A percentile compares a stretch with the other conserved stretches of the same genome.
Conservation (phyloP, 805 yeast species). For the Yamadazyma endophytica region DNA sequence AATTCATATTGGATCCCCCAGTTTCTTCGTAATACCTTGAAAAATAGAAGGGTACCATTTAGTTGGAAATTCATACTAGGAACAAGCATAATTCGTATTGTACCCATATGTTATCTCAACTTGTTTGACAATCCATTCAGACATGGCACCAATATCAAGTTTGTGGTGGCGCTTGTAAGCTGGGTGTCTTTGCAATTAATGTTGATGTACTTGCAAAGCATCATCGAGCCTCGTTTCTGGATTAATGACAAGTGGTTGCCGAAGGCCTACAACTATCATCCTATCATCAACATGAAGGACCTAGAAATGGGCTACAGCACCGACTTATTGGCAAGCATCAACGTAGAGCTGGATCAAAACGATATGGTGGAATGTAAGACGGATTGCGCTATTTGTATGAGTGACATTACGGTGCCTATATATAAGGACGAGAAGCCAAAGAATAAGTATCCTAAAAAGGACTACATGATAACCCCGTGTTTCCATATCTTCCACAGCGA, state of each 20-base stretch:
- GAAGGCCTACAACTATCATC: constrained; percentile 83
- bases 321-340: constrained; percentile 41
- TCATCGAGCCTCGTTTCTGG: constrained; percentile 79
- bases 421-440: constrained; percentile 8
- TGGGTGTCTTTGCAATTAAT: constrained; percentile 64
- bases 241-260: constrained; percentile 71
- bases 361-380: constrained; percentile 41
- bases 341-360: constrained; percentile 10
- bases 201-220: constrained; percentile 57
- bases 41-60: constrained; percentile 63
- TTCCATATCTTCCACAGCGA: constrained; percentile 82
- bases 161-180: constrained; percentile 40
- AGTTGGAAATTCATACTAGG: constrained; percentile 75
- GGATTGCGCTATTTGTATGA: constrained; percentile 92
- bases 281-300: constrained; percentile 53
- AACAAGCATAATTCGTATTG: constrained; percentile 54
- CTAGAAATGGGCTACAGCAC: constrained; percentile 59
- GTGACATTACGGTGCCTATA: constrained; percentile 59
- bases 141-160: constrained; percentile 57
- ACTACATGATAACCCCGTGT: constrained; percentile 87
- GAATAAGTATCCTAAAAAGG: constrained; percentile 23
- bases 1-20: constrained; percentile 90
- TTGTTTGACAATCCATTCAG: constrained; percentile 58
- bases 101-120: constrained; percentile 65
- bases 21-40: constrained; percentile 67